Evolutionary conservation across 2,329 filamentous ascomycete species (phyloP).

Genomic region (Fusarium incarnatum): DNA sequence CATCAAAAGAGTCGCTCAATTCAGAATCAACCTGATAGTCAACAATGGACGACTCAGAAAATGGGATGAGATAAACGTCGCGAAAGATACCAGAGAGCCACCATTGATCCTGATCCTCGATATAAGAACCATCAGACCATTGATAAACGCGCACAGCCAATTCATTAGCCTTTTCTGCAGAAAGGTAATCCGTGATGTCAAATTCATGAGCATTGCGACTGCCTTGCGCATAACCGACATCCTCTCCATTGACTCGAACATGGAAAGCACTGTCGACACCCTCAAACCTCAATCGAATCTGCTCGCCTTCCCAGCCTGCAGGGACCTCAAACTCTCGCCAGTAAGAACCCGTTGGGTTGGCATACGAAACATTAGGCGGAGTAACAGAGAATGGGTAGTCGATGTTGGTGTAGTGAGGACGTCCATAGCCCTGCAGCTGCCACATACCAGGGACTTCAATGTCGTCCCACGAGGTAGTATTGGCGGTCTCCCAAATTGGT

Average conservation of each 20-base stretch:
- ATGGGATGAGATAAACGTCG: conserved; percentile 73
- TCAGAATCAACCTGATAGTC: conserved; percentile 61
- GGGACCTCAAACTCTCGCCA: conserved; percentile 66
- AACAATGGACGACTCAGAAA: conserved; percentile 63
- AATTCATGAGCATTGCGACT: conserved; percentile 80
- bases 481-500: conserved; percentile 10
- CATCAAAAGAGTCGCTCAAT: conserved; percentile 66
- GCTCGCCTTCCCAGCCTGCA: conserved; percentile 58
- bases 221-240: conserved; percentile 79
- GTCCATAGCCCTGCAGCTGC: conserved; percentile 76
- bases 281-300: conserved; percentile 77
- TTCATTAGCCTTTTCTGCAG: conserved; percentile 60
- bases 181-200: conserved; percentile 69
- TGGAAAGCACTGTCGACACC: conserved; percentile 80
- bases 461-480: conserved; percentile 42
- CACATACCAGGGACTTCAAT: conserved; percentile 76
- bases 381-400: conserved; percentile 75
- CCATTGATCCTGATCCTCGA: conserved; percentile 80
- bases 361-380: conserved; percentile 72
- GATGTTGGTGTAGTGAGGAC: conserved; percentile 77
- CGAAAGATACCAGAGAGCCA: conserved; percentile 73
- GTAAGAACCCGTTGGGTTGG: conserved; percentile 75
- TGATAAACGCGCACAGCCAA: conserved; percentile 78
- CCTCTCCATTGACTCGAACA: conserved; percentile 74
- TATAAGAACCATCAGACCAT: conserved; percentile 76